These are phyloP conservation scores for Lithohypha guttulata DNA, from an alignment of 2,329 filamentous ascomycete species.

Conservation along the genomic window DNA sequence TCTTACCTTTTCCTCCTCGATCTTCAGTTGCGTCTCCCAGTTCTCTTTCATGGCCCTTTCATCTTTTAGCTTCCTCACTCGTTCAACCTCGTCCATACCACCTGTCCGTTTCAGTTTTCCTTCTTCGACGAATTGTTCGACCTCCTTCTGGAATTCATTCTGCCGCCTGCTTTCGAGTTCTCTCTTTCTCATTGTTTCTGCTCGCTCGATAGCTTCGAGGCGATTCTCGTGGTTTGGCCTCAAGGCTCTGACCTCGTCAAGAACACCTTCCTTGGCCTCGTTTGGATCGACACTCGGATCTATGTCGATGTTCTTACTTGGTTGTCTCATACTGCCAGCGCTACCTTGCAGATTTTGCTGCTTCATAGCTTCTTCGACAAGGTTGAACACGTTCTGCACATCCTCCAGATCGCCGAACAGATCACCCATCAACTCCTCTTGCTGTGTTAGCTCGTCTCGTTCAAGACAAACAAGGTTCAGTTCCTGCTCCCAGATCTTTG, in stretches of 20 bases:
- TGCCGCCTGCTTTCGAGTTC: slow-evolving; percentile 61
- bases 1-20: slow-evolving; percentile 36
- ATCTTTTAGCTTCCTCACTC: slow-evolving; percentile 72
- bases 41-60: slow-evolving; percentile 74
- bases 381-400: slow-evolving; percentile 79
- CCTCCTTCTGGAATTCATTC: slow-evolving; percentile 74
- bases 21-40: slow-evolving; percentile 42
- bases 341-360: slow-evolving; percentile 69
- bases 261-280: slow-evolving; percentile 78
- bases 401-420: slow-evolving; percentile 92
- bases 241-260: slow-evolving; percentile 85
- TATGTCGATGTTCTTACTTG: slow-evolving; percentile 31
- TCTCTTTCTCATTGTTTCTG: slow-evolving; percentile 79
- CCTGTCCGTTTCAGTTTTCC: slow-evolving; percentile 93
- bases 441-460: slow-evolving; percentile 84
- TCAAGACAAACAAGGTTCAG: slow-evolving; percentile 93
- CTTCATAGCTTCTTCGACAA: slow-evolving; percentile 97
- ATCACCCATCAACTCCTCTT: slow-evolving; percentile 89
- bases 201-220: slow-evolving; percentile 92
- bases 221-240: slow-evolving; percentile 90
- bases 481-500: slow-evolving; percentile 98
- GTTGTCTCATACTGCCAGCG: slow-evolving; percentile 34
- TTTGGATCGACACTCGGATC: slow-evolving; percentile 55
- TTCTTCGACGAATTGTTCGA: slow-evolving; percentile 78
- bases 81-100: slow-evolving; percentile 86